Base-by-base conservation (phyloP, 2,329 filamentous ascomycete species). In the Claviceps pusilla region DNA sequence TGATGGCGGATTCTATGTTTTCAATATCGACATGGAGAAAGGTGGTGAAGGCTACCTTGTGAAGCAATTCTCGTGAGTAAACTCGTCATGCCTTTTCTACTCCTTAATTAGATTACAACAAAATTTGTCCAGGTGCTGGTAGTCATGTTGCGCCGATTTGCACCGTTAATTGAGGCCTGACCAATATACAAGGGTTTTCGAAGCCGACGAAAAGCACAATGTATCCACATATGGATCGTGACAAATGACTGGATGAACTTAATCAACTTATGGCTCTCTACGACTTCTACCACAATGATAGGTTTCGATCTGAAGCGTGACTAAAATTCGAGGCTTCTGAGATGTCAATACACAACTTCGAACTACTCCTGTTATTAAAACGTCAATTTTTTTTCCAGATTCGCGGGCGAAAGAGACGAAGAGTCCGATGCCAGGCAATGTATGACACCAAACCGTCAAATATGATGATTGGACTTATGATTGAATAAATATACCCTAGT, bases 1-100 rank as follows among this genome's bases (percentile, higher is more conserved):
- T 62, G 93, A 98, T 66, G 93, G 93, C 10, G 85, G 85, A 29
- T 97, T 96, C 65, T 95, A 93, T 62, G 86, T 97, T 35, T 98
- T 91, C 70, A 91, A 88, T 59, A 89, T 98, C 54, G 90, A 98
- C 66, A 80, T 98, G 74, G 90, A 95, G 62, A 87, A 87, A 57
- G 93, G 93, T 19, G 93, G 93, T 29, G 93, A 98, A 70, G 93
- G 93, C 0, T 87, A 86, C 50, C 71, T 98, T 61, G 83, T 90
- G 52, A 94, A 94, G 68, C 88, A 95, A 66, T 95, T 89, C 67
- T 94, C 89, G 89, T 95, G 74, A 77, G 89, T 35, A 11, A 47
- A 47, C 16, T 19, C 9, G 5, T 75, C 42, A 12, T 46, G 7
- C 10, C n/a, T 14, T 39, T 35, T 43, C 52, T 16, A 35, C n/a